These are phyloP conservation scores for Trichoderma aggressivum DNA, from an alignment of 2,329 filamentous ascomycete genomes.

Conservation along the genomic window DNA sequence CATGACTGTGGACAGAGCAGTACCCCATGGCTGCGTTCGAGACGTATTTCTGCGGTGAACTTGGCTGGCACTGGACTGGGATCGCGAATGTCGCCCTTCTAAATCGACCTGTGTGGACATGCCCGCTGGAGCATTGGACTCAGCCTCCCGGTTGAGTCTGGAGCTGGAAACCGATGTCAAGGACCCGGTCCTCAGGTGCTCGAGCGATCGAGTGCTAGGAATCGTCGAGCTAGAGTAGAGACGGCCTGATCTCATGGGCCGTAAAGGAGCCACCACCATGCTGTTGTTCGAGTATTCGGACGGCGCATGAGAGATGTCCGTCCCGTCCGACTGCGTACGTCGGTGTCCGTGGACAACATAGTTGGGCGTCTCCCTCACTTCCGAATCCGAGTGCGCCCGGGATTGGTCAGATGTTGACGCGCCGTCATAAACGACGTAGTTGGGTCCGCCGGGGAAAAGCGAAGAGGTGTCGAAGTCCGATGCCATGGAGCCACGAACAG, in stretches of 20 bases:
- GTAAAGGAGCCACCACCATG: constrained; percentile 54
- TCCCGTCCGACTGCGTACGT: constrained; percentile 40
- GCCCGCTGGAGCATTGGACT: constrained; percentile 11
- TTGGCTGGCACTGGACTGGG: constrained; percentile 9
- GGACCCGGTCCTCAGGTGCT: constrained; percentile 52
- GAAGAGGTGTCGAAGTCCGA: constrained; percentile 40
- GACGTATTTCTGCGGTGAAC: constrained; percentile 18
- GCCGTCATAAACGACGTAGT: constrained; percentile 50
- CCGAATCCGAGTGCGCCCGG: constrained; percentile 35
- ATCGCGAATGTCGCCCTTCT: constrained; percentile 23
- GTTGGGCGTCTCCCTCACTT: constrained; percentile 44
- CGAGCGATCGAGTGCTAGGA: constrained; percentile 49
- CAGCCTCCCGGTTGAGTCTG: constrained; percentile 46
- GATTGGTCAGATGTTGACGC: constrained; percentile 46
- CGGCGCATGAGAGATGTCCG: constrained; percentile 32
- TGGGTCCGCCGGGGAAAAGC: constrained; percentile 44
- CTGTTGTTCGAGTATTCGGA: constrained; percentile 59
- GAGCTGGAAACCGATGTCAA: constrained; percentile 55
- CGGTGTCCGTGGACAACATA: constrained; percentile 52
- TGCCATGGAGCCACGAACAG: constrained; percentile 5
- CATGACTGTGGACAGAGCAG: constrained; percentile 60
- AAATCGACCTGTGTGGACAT: constrained; percentile 23
- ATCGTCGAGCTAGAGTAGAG: constrained; percentile 47
- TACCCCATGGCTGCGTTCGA: constrained; percentile 56
- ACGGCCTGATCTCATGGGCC: constrained; percentile 26